Conservation (phyloP, 2,329 filamentous ascomycete species). For the Alternaria sp. region DNA sequence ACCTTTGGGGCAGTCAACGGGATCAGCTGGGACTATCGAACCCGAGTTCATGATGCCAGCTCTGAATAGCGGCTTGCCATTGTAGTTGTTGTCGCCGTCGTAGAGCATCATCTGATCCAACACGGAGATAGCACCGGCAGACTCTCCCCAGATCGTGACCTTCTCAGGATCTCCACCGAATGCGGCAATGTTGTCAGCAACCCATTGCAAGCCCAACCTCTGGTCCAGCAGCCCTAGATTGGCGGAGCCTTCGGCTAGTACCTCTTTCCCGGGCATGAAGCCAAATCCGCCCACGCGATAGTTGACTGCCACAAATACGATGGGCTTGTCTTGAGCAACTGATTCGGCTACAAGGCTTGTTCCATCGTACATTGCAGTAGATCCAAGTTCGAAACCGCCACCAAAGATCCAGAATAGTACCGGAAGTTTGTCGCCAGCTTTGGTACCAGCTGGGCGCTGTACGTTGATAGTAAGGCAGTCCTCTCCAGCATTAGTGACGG, state of each 20-base stretch:
- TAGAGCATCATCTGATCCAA: slow-evolving; percentile 79
- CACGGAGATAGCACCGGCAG: slow-evolving; percentile 66
- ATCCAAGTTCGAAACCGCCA: slow-evolving; percentile 49
- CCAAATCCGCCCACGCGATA: slow-evolving; percentile 79
- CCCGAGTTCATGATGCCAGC: slow-evolving; percentile 72
- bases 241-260: slow-evolving; percentile 68
- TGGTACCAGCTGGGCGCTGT: slow-evolving; percentile 49
- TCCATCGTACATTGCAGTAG: slow-evolving; percentile 51
- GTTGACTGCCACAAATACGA: slow-evolving; percentile 79
- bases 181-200: slow-evolving; percentile 74
- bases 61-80: slow-evolving; percentile 75
- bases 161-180: slow-evolving; percentile 82
- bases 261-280: slow-evolving; percentile 72
- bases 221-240: slow-evolving; percentile 79
- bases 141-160: slow-evolving; percentile 80
- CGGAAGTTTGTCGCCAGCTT: slow-evolving; percentile 49
- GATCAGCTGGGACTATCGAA: slow-evolving; percentile 49
- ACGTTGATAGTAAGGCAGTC: slow-evolving; percentile 55
- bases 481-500: slow-evolving; percentile 46
- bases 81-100: slow-evolving; percentile 74
- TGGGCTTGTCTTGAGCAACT: slow-evolving; percentile 62
- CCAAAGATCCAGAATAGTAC: slow-evolving; percentile 59
- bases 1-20: slow-evolving; percentile 69
- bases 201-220: slow-evolving; percentile 74
- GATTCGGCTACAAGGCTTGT: slow-evolving; percentile 50